Evolutionary conservation across 164 flowering plant genomes (phyloP).

Genomic region (Nelumbo lutea): DNA sequence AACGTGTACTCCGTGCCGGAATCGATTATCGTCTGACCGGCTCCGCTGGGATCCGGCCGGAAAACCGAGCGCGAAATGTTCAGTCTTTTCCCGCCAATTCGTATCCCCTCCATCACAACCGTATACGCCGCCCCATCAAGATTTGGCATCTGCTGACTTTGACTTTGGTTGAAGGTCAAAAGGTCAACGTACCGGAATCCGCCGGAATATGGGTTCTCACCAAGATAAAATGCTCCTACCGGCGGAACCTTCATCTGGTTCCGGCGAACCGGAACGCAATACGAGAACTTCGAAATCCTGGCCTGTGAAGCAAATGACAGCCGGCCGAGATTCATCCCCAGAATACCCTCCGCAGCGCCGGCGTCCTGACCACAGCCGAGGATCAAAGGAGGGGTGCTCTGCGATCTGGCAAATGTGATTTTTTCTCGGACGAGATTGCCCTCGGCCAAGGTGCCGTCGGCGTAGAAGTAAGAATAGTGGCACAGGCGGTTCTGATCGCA

Average conservation of each 20-base stretch:
- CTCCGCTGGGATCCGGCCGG: constrained; percentile 52
- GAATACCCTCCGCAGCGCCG: constrained; percentile 57
- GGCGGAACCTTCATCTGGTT: constrained; percentile 8
- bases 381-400: constrained; percentile 49
- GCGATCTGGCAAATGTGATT: constrained; percentile 36
- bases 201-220: constrained; percentile 53
- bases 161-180: constrained; percentile 23
- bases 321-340: constrained; percentile 80
- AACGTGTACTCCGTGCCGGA: constrained; percentile 71
- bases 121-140: constrained; percentile 63
- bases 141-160: constrained; percentile 48
- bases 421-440: constrained; percentile 74
- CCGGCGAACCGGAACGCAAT: constrained; percentile 46
- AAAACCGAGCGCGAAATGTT: constrained; percentile 43
- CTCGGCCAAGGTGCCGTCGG: constrained; percentile 76
- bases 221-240: constrained; percentile 52
- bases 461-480: constrained; percentile 82
- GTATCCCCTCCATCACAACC: constrained; percentile 46
- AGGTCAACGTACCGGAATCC: constrained; percentile 39
- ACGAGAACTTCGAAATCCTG: constrained; percentile 52
- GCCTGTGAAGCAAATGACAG: constrained; percentile 64
- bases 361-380: constrained; percentile 57
- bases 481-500: constrained; percentile 70
- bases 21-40: constrained; percentile 76
- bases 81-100: constrained; percentile 37